Conservation (phyloP, 192 early-diverging fungal genomes). For the Phycomyces blakesleeanus region DNA sequence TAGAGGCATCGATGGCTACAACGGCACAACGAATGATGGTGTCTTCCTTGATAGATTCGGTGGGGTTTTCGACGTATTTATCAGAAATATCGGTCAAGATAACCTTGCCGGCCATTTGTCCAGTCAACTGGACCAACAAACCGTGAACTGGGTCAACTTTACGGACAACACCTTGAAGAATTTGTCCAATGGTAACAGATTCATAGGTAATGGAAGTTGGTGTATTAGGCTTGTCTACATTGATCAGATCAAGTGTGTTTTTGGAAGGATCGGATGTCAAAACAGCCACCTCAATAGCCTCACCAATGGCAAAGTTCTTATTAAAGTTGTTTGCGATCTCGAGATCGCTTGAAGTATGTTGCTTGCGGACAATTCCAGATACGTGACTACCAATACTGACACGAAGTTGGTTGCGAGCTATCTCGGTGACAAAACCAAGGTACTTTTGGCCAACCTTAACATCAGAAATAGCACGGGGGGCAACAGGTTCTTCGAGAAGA, state of each 20-base stretch:
- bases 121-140: slow-evolving; percentile 54
- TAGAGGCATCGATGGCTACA: slow-evolving; percentile 45
- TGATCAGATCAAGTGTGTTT: slow-evolving; percentile 14
- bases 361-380: slow-evolving; percentile 25
- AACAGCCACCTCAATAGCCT: slow-evolving; percentile 27
- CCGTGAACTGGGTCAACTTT: slow-evolving; percentile 42
- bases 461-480: slow-evolving; percentile 26
- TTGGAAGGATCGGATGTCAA: slow-evolving; percentile 22
- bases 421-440: slow-evolving; percentile 44
- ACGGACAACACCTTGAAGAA: slow-evolving; percentile 53
- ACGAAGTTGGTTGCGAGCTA: slow-evolving; percentile 23
- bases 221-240: slow-evolving; percentile 9
- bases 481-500: slow-evolving; percentile 8
- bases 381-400: slow-evolving; percentile 22
- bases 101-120: slow-evolving; percentile 55
- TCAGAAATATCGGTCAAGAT: slow-evolving; percentile 58
- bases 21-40: slow-evolving; percentile 78
- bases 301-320: slow-evolving; percentile 22
- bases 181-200: slow-evolving; percentile 50
- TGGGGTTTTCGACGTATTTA: slow-evolving; percentile 40
- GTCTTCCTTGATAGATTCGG: slow-evolving; percentile 54
- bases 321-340: slow-evolving; percentile 17
- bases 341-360: slow-evolving; percentile 27
- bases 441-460: slow-evolving; percentile 38
- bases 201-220: slow-evolving; percentile 33